Evolutionary conservation across 768 basidiomycete genomes (phyloP), one percentile per base, ranked within the genome.

Genomic region (Agaricus blazei): DNA sequence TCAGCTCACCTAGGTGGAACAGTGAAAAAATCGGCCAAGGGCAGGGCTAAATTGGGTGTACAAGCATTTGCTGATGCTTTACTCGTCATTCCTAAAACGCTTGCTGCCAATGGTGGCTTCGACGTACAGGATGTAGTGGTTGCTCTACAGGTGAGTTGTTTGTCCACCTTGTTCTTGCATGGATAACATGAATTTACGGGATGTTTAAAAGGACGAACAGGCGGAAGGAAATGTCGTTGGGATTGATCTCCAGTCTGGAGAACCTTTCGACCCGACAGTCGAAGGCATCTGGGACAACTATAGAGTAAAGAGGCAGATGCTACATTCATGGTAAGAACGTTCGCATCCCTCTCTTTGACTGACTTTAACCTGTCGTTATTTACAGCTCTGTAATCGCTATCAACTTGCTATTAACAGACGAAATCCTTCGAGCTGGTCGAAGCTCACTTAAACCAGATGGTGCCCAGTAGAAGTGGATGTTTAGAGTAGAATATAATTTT

Each of bases 251-350:
- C 77, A 93, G 67, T 89, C 93, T 15, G 97, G 97, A 50, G 93
- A 97, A 70, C 94, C 96, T 1, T 90, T 96, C 66, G 96, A 99
- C 66, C 97, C 97, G 23, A 91, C 91, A 9, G 86, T 92, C 4
- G 90, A 94, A 66, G 97, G 97, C 37, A 86, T 99, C 27, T 99
- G 95, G 95, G 97, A 99, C 68, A 98, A 98, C 73, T 98, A 97
- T 68, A 80, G 97, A 61, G 97, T 99, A 58, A 99, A 99, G 78
- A 79, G 96, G 58, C 97, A 99, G 68, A 97, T 99, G 93, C 73
- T 99, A 45, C 95, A 98, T 67, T 96, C 93, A 65, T 92, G 91
- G 93, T 94, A 62, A 67, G 52, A 27, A 85, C 74, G 50, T 48
- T 36, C 40, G 14, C 8, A 27, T 40, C 27, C 8, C 19, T 46